Evolutionary conservation across 2,329 filamentous ascomycete genomes (phyloP).

Genomic region (Fusarium guadeloupense): DNA sequence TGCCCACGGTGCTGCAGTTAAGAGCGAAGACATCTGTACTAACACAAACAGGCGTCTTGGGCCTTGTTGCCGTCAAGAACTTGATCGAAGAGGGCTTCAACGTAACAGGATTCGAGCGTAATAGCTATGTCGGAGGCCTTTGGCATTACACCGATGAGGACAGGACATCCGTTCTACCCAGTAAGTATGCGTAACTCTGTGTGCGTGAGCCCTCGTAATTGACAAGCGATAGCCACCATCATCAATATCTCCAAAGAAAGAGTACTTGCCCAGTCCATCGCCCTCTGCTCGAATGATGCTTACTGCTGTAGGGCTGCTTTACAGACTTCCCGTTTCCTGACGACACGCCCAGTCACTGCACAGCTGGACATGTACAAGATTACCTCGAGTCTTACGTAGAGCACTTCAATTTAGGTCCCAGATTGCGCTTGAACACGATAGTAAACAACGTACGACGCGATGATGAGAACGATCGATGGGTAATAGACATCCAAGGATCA

Average conservation of each 20-base stretch:
- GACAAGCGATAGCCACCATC: slow-evolving; percentile 36
- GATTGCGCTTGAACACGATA: slow-evolving; percentile 40
- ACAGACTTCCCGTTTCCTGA: slow-evolving; percentile 49
- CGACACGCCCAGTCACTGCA: slow-evolving; percentile 39
- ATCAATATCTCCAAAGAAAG: slow-evolving; percentile 48
- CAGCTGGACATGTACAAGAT: slow-evolving; percentile 40
- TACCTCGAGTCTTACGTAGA: slow-evolving; percentile 48
- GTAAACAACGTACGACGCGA: slow-evolving; percentile 37
- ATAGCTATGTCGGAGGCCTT: slow-evolving; percentile 52
- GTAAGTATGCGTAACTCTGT: slow-evolving; percentile 24
- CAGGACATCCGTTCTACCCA: slow-evolving; percentile 50
- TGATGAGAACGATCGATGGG: slow-evolving; percentile 38
- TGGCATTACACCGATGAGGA: slow-evolving; percentile 55
- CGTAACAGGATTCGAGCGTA: slow-evolving; percentile 55
- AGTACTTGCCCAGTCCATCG: no score
- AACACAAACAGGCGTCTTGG: slow-evolving; percentile 44
- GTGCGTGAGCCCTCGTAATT: background rate
- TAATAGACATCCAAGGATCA: slow-evolving; percentile 40
- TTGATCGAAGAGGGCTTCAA: slow-evolving; percentile 55
- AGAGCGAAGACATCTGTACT: no score
- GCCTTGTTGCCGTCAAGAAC: slow-evolving; percentile 53
- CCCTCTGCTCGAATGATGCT: rapidly evolving
- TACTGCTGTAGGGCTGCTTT: slow-evolving; percentile 43
- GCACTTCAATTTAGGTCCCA: slow-evolving; percentile 44
- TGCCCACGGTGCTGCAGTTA: no score